Conservation (phyloP, 257 asterid species). For the Striga asiatica region DNA sequence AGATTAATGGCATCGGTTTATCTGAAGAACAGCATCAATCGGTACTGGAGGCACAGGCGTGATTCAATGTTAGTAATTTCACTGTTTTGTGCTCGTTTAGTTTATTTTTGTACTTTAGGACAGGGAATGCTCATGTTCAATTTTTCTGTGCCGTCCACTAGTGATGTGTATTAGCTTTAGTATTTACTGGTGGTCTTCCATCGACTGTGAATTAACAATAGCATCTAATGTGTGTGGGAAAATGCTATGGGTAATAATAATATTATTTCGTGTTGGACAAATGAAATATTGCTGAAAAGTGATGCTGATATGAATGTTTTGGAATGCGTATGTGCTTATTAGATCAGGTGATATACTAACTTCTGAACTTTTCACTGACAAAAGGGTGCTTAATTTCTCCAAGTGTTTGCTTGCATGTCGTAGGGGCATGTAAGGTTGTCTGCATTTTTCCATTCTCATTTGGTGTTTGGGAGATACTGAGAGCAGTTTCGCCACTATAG, state of each 20-base stretch:
- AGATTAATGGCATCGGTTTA: slow-evolving; percentile 87
- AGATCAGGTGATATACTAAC: background rate
- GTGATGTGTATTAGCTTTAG: background rate
- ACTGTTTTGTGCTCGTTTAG: background rate
- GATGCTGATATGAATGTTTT: background rate
- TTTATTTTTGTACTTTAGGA: background rate
- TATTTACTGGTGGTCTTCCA: background rate
- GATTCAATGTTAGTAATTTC: slow-evolving; percentile 54
- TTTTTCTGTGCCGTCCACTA: background rate
- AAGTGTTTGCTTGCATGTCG: slow-evolving; percentile 5
- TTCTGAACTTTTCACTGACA: slow-evolving; percentile 6
- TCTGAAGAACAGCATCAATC: slow-evolving; percentile 72
- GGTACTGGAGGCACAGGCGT: slow-evolving; percentile 86
- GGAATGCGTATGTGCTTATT: background rate
- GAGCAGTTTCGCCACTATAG: slow-evolving; percentile 7
- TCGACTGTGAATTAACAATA: background rate
- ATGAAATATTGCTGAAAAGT: background rate
- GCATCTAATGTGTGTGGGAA: background rate
- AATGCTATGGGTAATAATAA: background rate
- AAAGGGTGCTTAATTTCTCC: background rate
- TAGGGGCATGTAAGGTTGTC: background rate
- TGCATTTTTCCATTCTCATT: background rate
- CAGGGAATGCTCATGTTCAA: background rate
- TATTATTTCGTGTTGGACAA: background rate
- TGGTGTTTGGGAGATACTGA: background rate